Conservation (phyloP, 139 green algal genomes). For the Ettlia oleoabundans region DNA sequence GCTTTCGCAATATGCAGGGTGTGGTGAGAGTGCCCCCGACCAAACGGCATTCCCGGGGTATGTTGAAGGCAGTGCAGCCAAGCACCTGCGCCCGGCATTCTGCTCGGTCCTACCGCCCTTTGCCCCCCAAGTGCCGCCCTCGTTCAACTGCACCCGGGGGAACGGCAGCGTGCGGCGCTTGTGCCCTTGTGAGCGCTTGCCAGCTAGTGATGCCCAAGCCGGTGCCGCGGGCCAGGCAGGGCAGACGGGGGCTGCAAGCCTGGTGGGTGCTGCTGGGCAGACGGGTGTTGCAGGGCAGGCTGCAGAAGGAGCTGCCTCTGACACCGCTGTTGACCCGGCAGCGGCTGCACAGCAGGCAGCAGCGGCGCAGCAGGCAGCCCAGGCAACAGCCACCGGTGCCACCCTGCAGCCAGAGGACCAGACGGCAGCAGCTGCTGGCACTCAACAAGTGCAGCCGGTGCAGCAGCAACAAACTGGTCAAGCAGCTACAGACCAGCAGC, state of each 20-base stretch:
- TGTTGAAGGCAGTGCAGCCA: constrained; percentile 63
- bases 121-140: neutral
- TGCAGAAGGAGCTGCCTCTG: neutral
- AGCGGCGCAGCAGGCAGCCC: neutral
- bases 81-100: constrained; percentile 66
- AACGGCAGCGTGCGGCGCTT: constrained; percentile 52
- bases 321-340: neutral
- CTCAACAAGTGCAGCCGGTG: neutral
- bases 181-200: constrained; percentile 55
- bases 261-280: no score
- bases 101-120: constrained; percentile 52
- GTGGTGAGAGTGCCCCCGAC: constrained; percentile 35
- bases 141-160: constrained; percentile 45
- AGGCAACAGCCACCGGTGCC: neutral
- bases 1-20: no score
- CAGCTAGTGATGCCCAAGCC: neutral
- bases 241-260: no score
- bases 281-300: no score
- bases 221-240: no score
- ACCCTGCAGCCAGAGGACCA: neutral
- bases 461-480: constrained; percentile 8
- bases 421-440: neutral
- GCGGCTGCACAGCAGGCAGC: neutral
- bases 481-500: no score
- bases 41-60: constrained; percentile 58